Evolutionary conservation across 2,329 filamentous ascomycete genomes (phyloP), one percentile per base, ranked within the genome.

Genomic region (Penicillium sp.): DNA sequence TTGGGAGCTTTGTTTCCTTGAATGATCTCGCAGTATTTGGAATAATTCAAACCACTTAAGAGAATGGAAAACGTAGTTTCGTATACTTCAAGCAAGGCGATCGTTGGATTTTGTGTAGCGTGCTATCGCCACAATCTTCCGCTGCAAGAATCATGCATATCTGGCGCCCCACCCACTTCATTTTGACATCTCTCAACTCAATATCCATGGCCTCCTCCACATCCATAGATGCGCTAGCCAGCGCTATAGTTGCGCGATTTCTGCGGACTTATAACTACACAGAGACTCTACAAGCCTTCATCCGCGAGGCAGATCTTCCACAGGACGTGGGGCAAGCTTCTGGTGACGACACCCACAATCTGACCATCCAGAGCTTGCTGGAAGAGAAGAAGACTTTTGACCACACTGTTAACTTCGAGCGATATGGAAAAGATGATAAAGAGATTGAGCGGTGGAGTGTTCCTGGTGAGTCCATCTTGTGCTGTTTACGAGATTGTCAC

Each of bases 341-440:
- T 13, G 63, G 62, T 42, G 65, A 61, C 10, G 57, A 66, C 11
- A 75, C 74, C 49, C 74, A 75, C 29, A 75, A 79, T 53, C 74
- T 85, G 68, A 85, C 84, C 3, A 79, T 88, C 52, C 85, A 88
- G 64, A 75, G 80, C 45, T 75, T 87, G n/a, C 74, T 88, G 8
- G 78, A 85, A 49, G 85, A 88, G 71, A 88, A 87, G 72, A 80
- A 78, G 64, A 75, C 74, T 0, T 87, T 83, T 62, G 85, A 88
- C 64, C 68, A 83, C 13, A 83, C 76, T 54, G 68, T 81, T 26
- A 76, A 74, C 3, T 86, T 85, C 59, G 85, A 87, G 66, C 84
- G 83, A 65, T 69, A 83, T 47, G 81, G 78, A 6, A 59, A 78
- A 1, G 71, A 78, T n/a, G 76, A 80, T 54, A 70, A 76, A 19